Evolutionary conservation across 805 yeast genomes (phyloP).

Genomic region (Saccharomycopsis javanensis): DNA sequence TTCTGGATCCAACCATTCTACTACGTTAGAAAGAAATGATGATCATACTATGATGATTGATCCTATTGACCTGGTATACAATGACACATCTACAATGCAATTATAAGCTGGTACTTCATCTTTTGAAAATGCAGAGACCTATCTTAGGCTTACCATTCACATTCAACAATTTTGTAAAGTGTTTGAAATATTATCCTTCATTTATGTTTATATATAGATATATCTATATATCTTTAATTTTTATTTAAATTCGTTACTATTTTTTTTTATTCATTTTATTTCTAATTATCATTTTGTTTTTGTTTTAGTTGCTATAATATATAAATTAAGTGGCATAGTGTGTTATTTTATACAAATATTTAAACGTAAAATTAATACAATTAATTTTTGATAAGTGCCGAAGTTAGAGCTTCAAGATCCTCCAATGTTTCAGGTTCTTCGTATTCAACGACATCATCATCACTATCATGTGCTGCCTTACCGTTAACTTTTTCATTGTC

Average conservation of each 20-base stretch:
- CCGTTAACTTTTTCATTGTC: conserved; percentile 28
- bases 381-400: conserved; percentile 28
- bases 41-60: background rate
- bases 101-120: background rate
- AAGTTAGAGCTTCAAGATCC: conserved; percentile 85
- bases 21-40: background rate
- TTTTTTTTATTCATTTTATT: background rate
- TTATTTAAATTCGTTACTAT: background rate
- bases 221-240: background rate
- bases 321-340: background rate
- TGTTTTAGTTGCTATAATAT: background rate
- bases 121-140: background rate
- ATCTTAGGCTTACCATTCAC: background rate
- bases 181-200: background rate
- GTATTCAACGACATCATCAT: conserved; percentile 49
- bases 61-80: background rate
- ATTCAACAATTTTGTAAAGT: background rate
- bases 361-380: background rate
- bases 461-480: conserved; percentile 25
- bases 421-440: conserved; percentile 87
- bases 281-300: background rate
- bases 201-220: background rate
- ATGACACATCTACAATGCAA: background rate
- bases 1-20: background rate
- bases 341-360: background rate